phyloP scores from a whole-genome alignment of 352 stramenopile species.

The Pythium chondricola region DNA sequence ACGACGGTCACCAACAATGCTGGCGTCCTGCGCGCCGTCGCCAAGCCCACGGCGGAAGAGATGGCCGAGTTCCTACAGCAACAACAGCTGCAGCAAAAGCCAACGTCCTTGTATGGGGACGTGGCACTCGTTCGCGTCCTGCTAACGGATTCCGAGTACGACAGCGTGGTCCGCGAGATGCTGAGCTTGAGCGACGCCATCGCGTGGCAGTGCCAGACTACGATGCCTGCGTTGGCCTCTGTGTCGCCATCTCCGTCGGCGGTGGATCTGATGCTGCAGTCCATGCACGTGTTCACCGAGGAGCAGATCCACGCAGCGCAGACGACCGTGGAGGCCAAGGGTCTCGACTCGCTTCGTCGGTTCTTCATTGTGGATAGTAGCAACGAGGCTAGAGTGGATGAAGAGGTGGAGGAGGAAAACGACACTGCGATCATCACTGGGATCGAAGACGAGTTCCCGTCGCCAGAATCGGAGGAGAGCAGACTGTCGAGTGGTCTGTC shows the following conservation, averaged over 20 bases:
- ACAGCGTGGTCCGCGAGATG: slow-evolving; percentile 6
- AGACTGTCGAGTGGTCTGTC: no score
- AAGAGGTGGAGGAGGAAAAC: no score
- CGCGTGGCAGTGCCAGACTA: slow-evolving; percentile 1
- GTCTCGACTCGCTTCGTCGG: neutral
- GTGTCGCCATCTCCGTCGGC: neutral
- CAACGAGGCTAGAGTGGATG: no score
- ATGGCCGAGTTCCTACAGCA: slow-evolving; percentile 6
- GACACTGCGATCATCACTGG: no score
- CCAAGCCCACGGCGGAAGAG: slow-evolving; percentile 8
- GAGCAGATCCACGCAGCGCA: slow-evolving; percentile 2
- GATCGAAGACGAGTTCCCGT: no score
- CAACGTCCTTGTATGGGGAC: neutral
- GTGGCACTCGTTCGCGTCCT: slow-evolving; percentile 6
- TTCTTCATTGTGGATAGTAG: no score
- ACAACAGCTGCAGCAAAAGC: neutral
- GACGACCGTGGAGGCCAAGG: neutral
- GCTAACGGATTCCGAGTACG: slow-evolving; percentile 11
- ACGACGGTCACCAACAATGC: slow-evolving; percentile 14
- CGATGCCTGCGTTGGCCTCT: neutral
- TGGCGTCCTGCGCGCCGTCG: slow-evolving; percentile 4
- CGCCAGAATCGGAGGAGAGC: no score
- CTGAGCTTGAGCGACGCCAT: slow-evolving; percentile 9
- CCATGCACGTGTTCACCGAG: slow-evolving; percentile 6
- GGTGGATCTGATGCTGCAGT: slow-evolving; percentile 4